These are phyloP conservation scores for Scheffersomyces segobiensis DNA, from an alignment of 1,139 yeast genomes.

Conservation along the genomic window DNA sequence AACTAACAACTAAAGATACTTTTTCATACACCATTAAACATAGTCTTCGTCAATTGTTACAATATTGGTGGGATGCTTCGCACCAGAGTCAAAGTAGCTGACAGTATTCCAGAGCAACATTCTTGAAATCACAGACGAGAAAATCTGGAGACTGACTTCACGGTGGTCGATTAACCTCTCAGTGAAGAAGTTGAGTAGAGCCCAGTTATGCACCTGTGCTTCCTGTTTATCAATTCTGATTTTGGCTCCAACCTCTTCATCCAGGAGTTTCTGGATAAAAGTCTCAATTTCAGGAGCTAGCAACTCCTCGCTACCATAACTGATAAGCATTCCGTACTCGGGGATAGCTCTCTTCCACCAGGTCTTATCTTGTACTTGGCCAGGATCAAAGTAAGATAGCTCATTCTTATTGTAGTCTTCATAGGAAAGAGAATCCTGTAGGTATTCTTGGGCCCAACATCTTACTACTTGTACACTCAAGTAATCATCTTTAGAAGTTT, in stretches of 20 bases:
- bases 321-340: constrained; percentile 8
- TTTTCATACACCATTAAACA: background rate
- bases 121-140: constrained; percentile 28
- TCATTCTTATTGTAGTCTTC: background rate
- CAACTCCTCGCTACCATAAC: constrained; percentile 13
- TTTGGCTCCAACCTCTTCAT: constrained; percentile 15
- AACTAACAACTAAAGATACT: background rate
- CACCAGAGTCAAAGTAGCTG: constrained; percentile 17
- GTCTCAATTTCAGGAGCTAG: constrained; percentile 29
- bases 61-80: constrained; percentile 26
- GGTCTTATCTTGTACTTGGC: background rate
- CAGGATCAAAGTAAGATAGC: background rate
- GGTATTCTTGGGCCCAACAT: background rate
- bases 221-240: constrained; percentile 22
- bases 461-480: background rate
- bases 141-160: constrained; percentile 29
- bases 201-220: constrained; percentile 32
- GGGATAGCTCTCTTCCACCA: constrained; percentile 5
- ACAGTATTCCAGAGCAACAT: constrained; percentile 24
- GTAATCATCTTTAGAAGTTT: background rate
- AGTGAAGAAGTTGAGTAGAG: constrained; percentile 26
- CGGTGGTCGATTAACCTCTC: constrained; percentile 34
- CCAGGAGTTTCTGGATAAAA: constrained; percentile 15
- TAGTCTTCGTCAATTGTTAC: constrained; percentile 28
- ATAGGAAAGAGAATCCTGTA: background rate